Evolutionary conservation across 2,329 filamentous ascomycete species (phyloP), one percentile per base, ranked within the genome.

Genomic region (Amphichorda felina): DNA sequence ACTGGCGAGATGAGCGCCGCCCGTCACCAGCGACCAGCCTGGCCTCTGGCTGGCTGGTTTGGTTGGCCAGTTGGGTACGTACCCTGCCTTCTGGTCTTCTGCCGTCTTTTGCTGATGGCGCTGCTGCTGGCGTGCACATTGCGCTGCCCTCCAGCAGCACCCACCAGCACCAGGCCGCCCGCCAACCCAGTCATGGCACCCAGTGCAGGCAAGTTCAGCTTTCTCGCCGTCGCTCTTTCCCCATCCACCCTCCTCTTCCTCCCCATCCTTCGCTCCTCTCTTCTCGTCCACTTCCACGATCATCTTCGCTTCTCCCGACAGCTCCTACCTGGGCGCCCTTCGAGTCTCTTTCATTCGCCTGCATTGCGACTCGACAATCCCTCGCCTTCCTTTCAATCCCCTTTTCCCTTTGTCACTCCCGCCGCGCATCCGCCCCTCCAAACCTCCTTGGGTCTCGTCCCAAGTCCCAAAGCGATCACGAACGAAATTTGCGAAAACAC

Each of bases 251-350:
- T 26, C 21, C 33, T 29, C 49, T 53, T 47, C 51, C 49, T 42
- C 43, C 46, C 43, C 42, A 45, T 50, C 47, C 48, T 53, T 50
- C 16, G 14, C 19, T 8, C 18, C 35, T 33, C 26, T 29, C 35
- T 37, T 21, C 47, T 50, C 49, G 47, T 49, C 43, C 50, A 44
- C 42, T 51, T 15, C 50, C 50, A 52, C 49, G 50, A 57, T 52
- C 47, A 44, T 43, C 22, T 33, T 30, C 21, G 46, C 43, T 30
- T 24, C 30, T 33, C 27, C 15, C 33, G 21, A 26, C 37, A 29
- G 31, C 36, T 36, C 33, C 29, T 33, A 36, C 37, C 34, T 33
- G 18, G 29, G 18, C 27, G 30, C 13, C 30, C 21, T 21, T 35
- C 31, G 26, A 31, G 13, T 15, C 30, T 36, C 19, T 14, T 13